Evolutionary conservation across 192 early-diverging fungal genomes (phyloP), one percentile per base, ranked within the genome.

Genomic region (Entrophospora sp.): DNA sequence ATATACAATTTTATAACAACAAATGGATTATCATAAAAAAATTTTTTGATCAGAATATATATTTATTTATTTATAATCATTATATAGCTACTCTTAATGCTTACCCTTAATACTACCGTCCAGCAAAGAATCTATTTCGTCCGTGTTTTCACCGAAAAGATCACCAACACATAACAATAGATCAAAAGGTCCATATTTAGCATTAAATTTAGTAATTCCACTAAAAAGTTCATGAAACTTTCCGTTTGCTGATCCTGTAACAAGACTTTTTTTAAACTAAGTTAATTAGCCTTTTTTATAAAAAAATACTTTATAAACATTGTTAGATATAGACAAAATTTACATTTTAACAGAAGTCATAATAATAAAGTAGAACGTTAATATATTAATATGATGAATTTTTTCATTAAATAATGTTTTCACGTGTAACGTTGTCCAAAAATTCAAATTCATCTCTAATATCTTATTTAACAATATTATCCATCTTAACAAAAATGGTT

Each of bases 141-240:
- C 62, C 0, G 72, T 77, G 18, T 80, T 71, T 5, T 70, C 66
- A 13, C 72, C 76, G 74, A 94, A 93, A 35, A 96, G 86, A 74
- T 93, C 89, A 16, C 94, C 94, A 0, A 82, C 78, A 36, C 89
- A 85, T 5, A 96, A 77, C 24, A 92, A 71, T 25, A 92, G 66
- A 31, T 91, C 89, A 68, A 96, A 96, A 6, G 94, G 94, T 0
- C 92, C 92, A 64, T 90, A 81, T 70, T 93, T 94, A 6, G 71
- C 59, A 67, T 93, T 80, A 61, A 93, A 84, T 7, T 83, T 79
- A n/a, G 76, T 80, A 64, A 90, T 77, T 69, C 92, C 93, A 16
- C 75, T 57, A 44, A 93, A 89, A 25, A 87, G 80, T 22, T 80
- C 79, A 20, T 69, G 57, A 28, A 93, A 79, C 42, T 82, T 74